Evolutionary conservation across 495 filamentous ascomycete species (phyloP), one percentile per base, ranked within the genome.

Genomic region (Aspergillus hancockii): DNA sequence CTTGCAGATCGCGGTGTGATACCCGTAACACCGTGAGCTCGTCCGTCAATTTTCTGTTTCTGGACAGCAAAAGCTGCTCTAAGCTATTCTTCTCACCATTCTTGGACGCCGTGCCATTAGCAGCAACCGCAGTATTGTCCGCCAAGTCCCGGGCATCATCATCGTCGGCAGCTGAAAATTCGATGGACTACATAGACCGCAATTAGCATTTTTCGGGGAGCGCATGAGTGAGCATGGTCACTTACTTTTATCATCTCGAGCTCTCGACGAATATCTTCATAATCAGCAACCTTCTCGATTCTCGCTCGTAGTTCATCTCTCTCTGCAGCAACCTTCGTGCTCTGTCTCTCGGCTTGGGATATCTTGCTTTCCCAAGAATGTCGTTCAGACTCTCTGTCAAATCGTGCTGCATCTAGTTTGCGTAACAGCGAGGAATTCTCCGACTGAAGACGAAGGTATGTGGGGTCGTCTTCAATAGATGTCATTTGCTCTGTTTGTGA

Each of bases 41-140:
- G 65, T 94, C 92, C 62, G 86, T 88, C 40, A 98, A 81, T 74
- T 97, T 98, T 76, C 97, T 98, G 71, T 98, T 98, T 46, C 94
- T 85, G 12, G 92, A 89, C 41, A 98, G 80, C 9, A 98, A 79
- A 18, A 98, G 84, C 69, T 97, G 91, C 67, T 98, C 94, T 18
- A 98, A 74, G 12, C 86, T 90, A 58, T 95, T 93, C 52, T 77
- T 74, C 12, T 53, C 56, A 28, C 61, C 61, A 28, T 88, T 85
- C 63, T 91, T 92, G 28, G 79, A 52, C 0, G 73, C 68, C 4
- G 78, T 63, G 7, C 85, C 86, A 63, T 84, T 87, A 13, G 68
- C 64, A 64, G 73, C 62, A 61, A 69, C 59, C 13, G 53, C 55
- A 16, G 67, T 58, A 13, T 71, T 57, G 9, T 71, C 69, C n/a